Base-by-base conservation (phyloP, 2,329 filamentous ascomycete genomes). In the Cladosporium sp. region DNA sequence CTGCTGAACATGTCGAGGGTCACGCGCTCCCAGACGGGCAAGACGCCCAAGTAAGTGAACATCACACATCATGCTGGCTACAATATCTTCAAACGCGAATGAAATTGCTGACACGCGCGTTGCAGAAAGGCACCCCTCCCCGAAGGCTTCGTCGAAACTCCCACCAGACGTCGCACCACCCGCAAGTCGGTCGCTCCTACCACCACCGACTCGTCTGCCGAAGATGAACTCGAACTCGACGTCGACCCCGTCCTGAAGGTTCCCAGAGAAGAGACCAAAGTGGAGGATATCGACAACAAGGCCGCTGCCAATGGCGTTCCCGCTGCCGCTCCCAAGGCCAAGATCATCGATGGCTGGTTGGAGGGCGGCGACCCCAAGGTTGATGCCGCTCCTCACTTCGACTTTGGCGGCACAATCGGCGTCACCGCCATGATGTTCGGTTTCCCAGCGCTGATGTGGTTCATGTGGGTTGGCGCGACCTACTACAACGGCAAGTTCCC, bases 381-480 rank as follows among this genome's bases (percentile, higher is more conserved):
- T 59, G 80, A 84, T 69, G 69, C 74, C 64, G 83, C 82, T 64
- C 84, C 84, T 49, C 75, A 86, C 69, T 85, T 85, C 70, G 96
- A 99, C 77, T 99, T 98, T 76, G 94, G 94, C 69, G 95, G 95
- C 66, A 89, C 92, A 3, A 77, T 85, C n/a, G 94, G 95, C 65
- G 90, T 93, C 51, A 80, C 86, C 18, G 83, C 86, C 71, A 93
- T 97, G 87, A 98, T 98, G 92, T 85, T 93, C 69, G 88, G 90
- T 55, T 99, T 98, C 80, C 95, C 95, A n/a, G 69, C 89, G 44
- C 86, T 99, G 73, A 98, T 98, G 94, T 97, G 92, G 86, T 98
- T 97, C 82, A 97, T 99, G 93, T 98, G 93, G 93, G 89, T 96
- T 78, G 95, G 95, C 60, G 91, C 94, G 38, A 93, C 90, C 59